Percentiles rank a stretch among this genome's conserved stretches.
phyloP scores from a whole-genome alignment of 2,329 filamentous ascomycete genomes.

The Phaeosphaeria sp. region DNA sequence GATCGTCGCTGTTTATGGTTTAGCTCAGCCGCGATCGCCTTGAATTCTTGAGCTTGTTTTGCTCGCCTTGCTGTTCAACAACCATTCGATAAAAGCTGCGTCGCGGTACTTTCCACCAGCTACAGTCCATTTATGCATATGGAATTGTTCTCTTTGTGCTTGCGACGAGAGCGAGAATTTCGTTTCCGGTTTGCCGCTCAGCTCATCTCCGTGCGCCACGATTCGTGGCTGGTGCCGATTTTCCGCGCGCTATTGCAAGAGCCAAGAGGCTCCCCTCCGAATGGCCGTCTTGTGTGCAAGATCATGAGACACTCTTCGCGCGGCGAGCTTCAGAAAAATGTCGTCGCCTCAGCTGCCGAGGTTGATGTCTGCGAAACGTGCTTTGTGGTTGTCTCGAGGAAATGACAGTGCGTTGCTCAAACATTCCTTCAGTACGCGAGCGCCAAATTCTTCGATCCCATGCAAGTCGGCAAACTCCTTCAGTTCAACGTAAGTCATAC shows the following conservation, averaged over 20 bases:
- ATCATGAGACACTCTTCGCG: background rate
- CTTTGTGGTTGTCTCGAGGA: background rate
- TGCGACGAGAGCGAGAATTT: background rate
- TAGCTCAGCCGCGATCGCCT: background rate
- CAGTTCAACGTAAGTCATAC: background rate
- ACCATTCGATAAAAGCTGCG: background rate
- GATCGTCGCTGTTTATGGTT: constrained; percentile 14
- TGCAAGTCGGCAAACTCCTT: background rate
- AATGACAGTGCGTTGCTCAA: background rate
- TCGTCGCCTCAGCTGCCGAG: background rate
- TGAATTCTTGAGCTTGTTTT: constrained; percentile 8
- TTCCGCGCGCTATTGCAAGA: background rate
- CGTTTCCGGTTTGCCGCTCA: background rate
- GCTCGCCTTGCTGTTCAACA: background rate
- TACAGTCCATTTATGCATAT: background rate
- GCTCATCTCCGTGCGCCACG: background rate
- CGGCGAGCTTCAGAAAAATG: background rate
- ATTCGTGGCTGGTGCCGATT: constrained; percentile 4
- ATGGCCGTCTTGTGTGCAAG: constrained; percentile 6
- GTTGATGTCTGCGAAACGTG: background rate
- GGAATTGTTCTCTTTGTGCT: background rate
- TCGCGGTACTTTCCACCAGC: background rate
- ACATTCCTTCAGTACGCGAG: background rate
- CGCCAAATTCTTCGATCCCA: background rate
- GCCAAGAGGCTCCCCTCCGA: constrained; percentile 3